Evolutionary conservation across 257 asterid species (phyloP).

Genomic region (Leonotis leonurus): DNA sequence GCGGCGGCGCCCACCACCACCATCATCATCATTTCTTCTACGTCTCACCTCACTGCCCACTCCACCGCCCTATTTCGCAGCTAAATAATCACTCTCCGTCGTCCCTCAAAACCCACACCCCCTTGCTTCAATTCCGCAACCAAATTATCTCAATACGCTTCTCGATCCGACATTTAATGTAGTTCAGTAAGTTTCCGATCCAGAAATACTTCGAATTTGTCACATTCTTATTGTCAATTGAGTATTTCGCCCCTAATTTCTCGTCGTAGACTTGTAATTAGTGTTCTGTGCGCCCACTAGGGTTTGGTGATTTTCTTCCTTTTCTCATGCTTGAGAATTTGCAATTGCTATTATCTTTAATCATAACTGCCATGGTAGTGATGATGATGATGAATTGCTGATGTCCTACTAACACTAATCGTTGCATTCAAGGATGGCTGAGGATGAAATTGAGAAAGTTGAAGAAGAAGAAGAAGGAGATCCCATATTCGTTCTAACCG

Average conservation of each 20-base stretch:
- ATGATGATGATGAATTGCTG: not conserved
- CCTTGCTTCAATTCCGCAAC: constrained; percentile 18
- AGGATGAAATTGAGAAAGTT: constrained; percentile 24
- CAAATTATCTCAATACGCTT: constrained; percentile 8
- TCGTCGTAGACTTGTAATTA: not conserved
- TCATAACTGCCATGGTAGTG: not conserved
- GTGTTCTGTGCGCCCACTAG: not conserved
- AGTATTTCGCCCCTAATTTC: not conserved
- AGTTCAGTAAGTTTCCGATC: constrained; percentile 20
- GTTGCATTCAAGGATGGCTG: constrained; percentile 23
- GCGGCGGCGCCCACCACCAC: constrained; percentile 18
- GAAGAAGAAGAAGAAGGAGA: constrained; percentile 57
- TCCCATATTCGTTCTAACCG: constrained; percentile 68
- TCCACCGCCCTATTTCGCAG: constrained; percentile 39
- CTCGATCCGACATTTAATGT: constrained; percentile 1
- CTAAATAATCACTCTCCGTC: constrained; percentile 35
- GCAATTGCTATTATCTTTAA: not conserved
- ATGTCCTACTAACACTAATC: not conserved
- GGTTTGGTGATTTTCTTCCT: not conserved
- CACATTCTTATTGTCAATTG: not conserved
- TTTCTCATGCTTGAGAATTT: not conserved
- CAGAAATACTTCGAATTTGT: not conserved
- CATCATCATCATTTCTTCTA: constrained; percentile 44
- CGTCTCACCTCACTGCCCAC: constrained; percentile 45
- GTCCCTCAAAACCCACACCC: constrained; percentile 22